Conservation (phyloP, 176 grass and related monocot genomes). For the Bromus sterilis region DNA sequence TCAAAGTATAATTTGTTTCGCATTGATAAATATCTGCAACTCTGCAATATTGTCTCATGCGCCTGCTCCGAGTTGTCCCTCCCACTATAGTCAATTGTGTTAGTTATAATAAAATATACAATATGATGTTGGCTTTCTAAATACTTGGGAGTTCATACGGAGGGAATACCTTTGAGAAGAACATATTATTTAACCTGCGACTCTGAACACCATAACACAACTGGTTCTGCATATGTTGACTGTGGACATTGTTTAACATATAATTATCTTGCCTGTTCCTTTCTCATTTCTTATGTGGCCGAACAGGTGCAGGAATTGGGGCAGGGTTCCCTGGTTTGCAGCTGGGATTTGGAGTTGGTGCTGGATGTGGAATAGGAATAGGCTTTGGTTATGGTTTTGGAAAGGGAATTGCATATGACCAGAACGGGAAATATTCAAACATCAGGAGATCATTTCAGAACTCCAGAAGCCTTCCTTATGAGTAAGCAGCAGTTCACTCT, state of each 20-base stretch:
- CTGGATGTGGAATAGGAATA: conserved; percentile 85
- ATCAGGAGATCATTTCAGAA: conserved; percentile 56
- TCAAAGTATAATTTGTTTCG: not conserved
- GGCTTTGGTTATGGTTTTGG: conserved; percentile 90
- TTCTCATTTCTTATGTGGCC: conserved; percentile 11
- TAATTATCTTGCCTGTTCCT: not conserved
- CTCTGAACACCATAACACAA: not conserved
- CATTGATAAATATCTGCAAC: not conserved
- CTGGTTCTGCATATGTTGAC: not conserved
- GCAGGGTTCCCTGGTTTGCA: conserved; percentile 81
- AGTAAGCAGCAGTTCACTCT: conserved; percentile 46
- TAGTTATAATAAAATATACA: not conserved
- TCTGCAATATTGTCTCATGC: not conserved
- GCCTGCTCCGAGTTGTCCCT: not conserved
- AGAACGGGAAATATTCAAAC: conserved; percentile 69
- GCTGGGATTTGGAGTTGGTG: conserved; percentile 69
- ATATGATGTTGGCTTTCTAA: not conserved
- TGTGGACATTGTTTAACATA: not conserved
- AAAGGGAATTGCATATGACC: conserved; percentile 78
- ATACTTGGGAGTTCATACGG: not conserved
- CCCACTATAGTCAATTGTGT: not conserved
- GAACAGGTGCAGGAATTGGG: conserved; percentile 75
- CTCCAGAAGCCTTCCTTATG: conserved; percentile 35
- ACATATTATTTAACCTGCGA: not conserved
- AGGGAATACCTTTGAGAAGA: not conserved